These are phyloP conservation scores for Dryadomyces quercivorus DNA, from an alignment of 2,329 filamentous ascomycete species.

Conservation along the genomic window DNA sequence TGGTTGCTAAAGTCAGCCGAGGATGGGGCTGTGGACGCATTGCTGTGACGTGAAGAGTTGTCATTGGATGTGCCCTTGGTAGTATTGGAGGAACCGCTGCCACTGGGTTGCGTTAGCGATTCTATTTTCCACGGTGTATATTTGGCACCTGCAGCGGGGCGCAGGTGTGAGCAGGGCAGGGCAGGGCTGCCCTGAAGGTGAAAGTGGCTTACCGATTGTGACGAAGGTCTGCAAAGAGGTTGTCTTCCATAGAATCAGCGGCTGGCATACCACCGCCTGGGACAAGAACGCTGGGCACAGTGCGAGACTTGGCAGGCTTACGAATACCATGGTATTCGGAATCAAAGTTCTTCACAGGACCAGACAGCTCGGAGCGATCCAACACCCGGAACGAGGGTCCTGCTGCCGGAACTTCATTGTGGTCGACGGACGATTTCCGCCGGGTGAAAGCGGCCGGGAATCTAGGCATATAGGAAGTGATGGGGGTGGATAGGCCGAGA, in stretches of 20 bases:
- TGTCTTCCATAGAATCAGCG: conserved; percentile 29
- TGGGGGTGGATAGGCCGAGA: conserved; percentile 3
- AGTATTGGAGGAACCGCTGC: conserved; percentile 48
- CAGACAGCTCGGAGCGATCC: conserved; percentile 34
- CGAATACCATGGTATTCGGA: conserved; percentile 29
- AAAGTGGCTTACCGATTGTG: conserved; percentile 36
- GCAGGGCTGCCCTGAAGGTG: conserved; percentile 4
- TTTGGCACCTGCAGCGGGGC: background rate
- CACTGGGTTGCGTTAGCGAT: conserved; percentile 23
- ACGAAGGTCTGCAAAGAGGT: conserved; percentile 46
- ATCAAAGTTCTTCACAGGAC: conserved; percentile 36
- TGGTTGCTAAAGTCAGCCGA: conserved; percentile 33
- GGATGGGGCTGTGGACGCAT: conserved; percentile 48
- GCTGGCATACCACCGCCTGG: conserved; percentile 18
- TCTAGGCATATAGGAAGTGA: conserved; percentile 43
- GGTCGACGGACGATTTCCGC: conserved; percentile 48
- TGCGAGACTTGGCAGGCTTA: conserved; percentile 22
- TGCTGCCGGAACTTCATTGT: conserved; percentile 33
- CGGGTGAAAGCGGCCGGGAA: conserved; percentile 46
- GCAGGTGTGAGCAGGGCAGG: no score
- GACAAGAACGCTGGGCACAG: conserved; percentile 15
- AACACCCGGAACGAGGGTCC: conserved; percentile 46
- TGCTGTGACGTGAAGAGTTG: conserved; percentile 49
- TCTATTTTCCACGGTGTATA: background rate
- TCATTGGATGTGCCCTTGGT: conserved; percentile 48